Conservation (phyloP, 805 yeast species). For the Grigorovia yakushimaensis region DNA sequence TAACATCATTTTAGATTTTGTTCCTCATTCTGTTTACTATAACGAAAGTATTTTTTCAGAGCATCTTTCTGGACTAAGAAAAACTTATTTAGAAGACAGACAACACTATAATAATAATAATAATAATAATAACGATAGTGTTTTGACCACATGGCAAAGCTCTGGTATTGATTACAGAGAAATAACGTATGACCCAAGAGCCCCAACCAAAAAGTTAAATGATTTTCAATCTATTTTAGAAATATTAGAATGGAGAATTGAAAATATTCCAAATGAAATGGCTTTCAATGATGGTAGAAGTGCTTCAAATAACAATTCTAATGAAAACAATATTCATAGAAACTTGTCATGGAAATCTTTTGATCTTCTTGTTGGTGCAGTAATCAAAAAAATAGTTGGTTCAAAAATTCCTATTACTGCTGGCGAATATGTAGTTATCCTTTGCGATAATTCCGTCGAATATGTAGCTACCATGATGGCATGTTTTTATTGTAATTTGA, state of each 20-base stretch:
- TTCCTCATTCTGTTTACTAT: conserved; percentile 27
- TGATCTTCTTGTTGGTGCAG: conserved; percentile 66
- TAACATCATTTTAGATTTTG: conserved; percentile 27
- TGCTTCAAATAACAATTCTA: conserved; percentile 14
- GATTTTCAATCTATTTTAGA: conserved; percentile 66
- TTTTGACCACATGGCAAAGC: conserved; percentile 39
- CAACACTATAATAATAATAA: background rate
- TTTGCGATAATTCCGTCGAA: conserved; percentile 84
- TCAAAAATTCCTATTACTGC: conserved; percentile 49
- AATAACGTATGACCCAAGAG: conserved; percentile 63
- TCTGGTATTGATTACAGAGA: conserved; percentile 76
- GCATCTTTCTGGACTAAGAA: conserved; percentile 59
- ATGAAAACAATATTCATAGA: conserved; percentile 39
- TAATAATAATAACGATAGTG: background rate
- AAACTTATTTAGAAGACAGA: conserved; percentile 44
- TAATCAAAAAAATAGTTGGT: conserved; percentile 60
- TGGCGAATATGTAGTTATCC: conserved; percentile 67
- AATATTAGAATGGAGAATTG: conserved; percentile 68
- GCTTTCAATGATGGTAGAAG: conserved; percentile 48
- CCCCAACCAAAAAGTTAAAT: conserved; percentile 58
- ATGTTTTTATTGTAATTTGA: conserved; percentile 64
- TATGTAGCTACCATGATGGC: conserved; percentile 77
- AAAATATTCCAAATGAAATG: conserved; percentile 63
- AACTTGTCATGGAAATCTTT: conserved; percentile 72
- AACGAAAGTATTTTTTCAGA: conserved; percentile 29